Conservation (phyloP, 371 early-diverging fungal species). For the Enterocytospora artemiae region DNA sequence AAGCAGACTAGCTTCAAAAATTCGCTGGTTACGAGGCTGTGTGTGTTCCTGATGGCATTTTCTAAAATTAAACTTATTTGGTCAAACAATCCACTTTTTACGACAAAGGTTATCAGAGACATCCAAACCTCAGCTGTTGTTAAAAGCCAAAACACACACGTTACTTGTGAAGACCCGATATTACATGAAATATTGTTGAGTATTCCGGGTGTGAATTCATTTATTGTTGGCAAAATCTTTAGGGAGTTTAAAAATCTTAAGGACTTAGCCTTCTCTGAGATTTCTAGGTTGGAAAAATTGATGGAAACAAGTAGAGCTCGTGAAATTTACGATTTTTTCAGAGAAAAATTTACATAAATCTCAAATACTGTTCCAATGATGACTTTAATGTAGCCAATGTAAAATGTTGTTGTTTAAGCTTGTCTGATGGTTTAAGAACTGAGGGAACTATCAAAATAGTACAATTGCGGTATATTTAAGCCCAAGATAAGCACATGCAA, state of each 20-base stretch:
- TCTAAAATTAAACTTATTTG: constrained; percentile 73
- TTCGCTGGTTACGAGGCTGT: constrained; percentile 61
- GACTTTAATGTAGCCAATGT: too few species aligned
- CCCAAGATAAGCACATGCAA: too few species aligned
- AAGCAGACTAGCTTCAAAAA: constrained; percentile 13
- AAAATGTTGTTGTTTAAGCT: too few species aligned
- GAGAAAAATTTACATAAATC: too few species aligned
- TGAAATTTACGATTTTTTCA: constrained; percentile 33
- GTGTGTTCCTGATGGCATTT: constrained; percentile 69
- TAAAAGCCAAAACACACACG: neutral
- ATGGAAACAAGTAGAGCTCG: constrained; percentile 16
- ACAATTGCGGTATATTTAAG: too few species aligned
- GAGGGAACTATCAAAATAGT: too few species aligned
- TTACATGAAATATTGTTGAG: constrained; percentile 33
- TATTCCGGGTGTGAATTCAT: constrained; percentile 36
- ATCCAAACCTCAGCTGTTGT: constrained; percentile 30
- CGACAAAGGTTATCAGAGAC: constrained; percentile 32
- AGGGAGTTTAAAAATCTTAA: constrained; percentile 37
- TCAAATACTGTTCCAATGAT: too few species aligned
- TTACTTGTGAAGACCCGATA: constrained; percentile 31
- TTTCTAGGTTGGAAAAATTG: constrained; percentile 7
- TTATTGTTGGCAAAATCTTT: constrained; percentile 22
- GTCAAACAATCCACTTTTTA: constrained; percentile 60
- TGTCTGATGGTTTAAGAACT: too few species aligned
- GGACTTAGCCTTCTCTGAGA: constrained; percentile 18